These are phyloP conservation scores for Wallacemonas sp. DNA, from an alignment of 208 protist species.

Conservation along the genomic window DNA sequence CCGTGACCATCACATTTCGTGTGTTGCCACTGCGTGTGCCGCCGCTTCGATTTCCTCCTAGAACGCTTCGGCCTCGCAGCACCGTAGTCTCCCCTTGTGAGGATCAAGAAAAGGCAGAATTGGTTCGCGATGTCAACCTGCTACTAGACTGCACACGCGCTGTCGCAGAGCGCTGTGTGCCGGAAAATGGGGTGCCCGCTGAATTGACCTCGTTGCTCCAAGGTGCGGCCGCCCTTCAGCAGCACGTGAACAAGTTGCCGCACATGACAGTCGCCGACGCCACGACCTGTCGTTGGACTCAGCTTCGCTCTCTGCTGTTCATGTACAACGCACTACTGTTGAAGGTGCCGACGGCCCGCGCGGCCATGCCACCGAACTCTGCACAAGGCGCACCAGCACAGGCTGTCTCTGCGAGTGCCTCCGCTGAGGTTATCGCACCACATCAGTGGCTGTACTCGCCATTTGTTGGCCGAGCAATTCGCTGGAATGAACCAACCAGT, in stretches of 20 bases:
- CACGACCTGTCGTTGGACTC: background rate
- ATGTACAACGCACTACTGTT: background rate
- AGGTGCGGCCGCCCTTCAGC: background rate
- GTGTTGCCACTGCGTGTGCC: slow-evolving; percentile 23
- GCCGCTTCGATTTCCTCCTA: slow-evolving; percentile 26
- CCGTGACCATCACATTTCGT: slow-evolving; percentile 29
- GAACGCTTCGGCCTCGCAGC: background rate
- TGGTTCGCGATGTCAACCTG: background rate
- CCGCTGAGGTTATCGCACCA: background rate
- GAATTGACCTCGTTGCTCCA: background rate
- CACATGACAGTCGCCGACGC: background rate
- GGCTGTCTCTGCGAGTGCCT: background rate
- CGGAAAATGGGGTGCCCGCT: background rate
- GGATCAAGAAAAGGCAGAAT: background rate
- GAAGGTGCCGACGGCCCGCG: background rate
- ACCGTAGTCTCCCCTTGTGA: slow-evolving; percentile 7
- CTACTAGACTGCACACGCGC: too few relatives aligned
- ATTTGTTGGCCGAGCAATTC: slow-evolving; percentile 14
- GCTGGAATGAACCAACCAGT: slow-evolving; percentile 53
- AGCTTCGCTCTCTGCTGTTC: background rate
- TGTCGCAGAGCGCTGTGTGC: too few relatives aligned
- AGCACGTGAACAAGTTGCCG: too few relatives aligned
- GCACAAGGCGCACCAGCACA: too few relatives aligned
- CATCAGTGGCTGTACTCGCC: slow-evolving; percentile 10
- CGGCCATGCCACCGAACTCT: too few relatives aligned